A percentile compares a stretch with the other conserved stretches of the same genome.
Conservation (phyloP, 305 asterid species). For the Ilex paraguariensis region DNA sequence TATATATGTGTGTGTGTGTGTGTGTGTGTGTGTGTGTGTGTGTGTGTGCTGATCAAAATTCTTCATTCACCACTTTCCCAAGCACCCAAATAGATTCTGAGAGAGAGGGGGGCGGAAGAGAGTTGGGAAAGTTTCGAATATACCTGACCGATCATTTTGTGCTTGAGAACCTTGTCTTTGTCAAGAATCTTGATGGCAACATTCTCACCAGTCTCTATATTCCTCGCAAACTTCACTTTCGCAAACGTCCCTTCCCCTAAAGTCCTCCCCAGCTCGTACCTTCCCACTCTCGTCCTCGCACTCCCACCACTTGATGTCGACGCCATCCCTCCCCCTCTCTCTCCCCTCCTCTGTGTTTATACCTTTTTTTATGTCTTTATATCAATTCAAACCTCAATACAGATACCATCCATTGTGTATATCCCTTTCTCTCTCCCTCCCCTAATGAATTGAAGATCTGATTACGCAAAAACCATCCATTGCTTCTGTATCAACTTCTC, state of each 20-base stretch:
- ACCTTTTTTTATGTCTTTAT: background rate
- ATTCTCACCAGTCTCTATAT: conserved; percentile 69
- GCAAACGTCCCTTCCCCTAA: conserved; percentile 94
- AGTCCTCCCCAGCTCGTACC: conserved; percentile 91
- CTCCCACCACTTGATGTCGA: conserved; percentile 31
- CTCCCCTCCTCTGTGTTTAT: conserved; percentile 17
- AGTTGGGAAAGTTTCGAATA: background rate
- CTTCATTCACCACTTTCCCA: too few relatives aligned
- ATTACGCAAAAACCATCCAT: conserved; percentile 1
- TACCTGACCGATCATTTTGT: conserved; percentile 96
- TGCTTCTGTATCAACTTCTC: background rate
- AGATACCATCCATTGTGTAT: conserved; percentile 47
- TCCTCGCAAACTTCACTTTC: conserved; percentile 92
- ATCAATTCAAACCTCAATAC: conserved; percentile 15
- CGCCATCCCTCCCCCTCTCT: conserved; percentile 43
- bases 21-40: too few relatives aligned
- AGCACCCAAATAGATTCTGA: too few relatives aligned
- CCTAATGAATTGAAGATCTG: background rate
- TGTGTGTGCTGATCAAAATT: too few relatives aligned
- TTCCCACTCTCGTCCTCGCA: conserved; percentile 70
- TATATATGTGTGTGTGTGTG: too few relatives aligned
- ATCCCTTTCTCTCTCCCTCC: conserved; percentile 1
- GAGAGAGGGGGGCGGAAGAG: too few relatives aligned
- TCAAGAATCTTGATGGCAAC: conserved; percentile 97
- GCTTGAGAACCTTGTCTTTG: conserved; percentile 87